Conservation (phyloP, 1,284 basidiomycete genomes). For the Cryptococcus sp. region DNA sequence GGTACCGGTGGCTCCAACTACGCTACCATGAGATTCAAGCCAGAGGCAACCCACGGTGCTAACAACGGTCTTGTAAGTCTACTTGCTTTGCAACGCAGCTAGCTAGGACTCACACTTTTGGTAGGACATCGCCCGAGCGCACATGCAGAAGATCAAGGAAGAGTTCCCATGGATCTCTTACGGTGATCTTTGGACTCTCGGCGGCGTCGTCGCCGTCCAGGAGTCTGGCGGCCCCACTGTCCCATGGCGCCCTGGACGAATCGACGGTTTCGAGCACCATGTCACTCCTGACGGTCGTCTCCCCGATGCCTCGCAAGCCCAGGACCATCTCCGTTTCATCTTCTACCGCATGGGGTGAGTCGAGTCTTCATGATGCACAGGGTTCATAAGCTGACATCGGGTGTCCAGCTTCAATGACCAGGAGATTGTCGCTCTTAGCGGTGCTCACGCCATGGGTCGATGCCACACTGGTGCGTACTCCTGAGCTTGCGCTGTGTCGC, state of each 20-base stretch:
- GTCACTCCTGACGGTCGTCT: conserved; percentile 92
- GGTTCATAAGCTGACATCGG: conserved; percentile 14
- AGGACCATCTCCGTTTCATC: conserved; percentile 83
- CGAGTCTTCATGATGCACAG: background rate
- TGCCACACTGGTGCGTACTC: conserved; percentile 70
- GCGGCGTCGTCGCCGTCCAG: conserved; percentile 68
- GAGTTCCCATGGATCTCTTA: conserved; percentile 85
- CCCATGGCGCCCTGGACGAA: conserved; percentile 84
- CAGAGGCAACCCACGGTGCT: conserved; percentile 80
- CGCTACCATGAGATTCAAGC: conserved; percentile 91
- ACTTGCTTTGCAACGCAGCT: background rate
- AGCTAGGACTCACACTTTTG: background rate
- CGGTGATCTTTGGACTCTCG: conserved; percentile 92
- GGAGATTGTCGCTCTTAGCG: conserved; percentile 91
- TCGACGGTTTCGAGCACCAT: conserved; percentile 74
- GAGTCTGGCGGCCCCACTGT: conserved; percentile 63
- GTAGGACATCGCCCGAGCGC: conserved; percentile 68
- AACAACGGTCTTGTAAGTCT: conserved; percentile 71
- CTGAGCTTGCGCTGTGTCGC: background rate
- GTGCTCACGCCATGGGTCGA: conserved; percentile 92
- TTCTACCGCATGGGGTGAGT: conserved; percentile 84
- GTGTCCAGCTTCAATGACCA: conserved; percentile 81
- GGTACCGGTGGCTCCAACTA: conserved; percentile 88
- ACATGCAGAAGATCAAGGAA: conserved; percentile 85
- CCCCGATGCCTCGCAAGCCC: conserved; percentile 82